Percentiles rank a stretch among this genome's conserved stretches.
Evolutionary conservation across 305 asterid genomes (phyloP).

Genomic region (Fraxinus angustifolia): DNA sequence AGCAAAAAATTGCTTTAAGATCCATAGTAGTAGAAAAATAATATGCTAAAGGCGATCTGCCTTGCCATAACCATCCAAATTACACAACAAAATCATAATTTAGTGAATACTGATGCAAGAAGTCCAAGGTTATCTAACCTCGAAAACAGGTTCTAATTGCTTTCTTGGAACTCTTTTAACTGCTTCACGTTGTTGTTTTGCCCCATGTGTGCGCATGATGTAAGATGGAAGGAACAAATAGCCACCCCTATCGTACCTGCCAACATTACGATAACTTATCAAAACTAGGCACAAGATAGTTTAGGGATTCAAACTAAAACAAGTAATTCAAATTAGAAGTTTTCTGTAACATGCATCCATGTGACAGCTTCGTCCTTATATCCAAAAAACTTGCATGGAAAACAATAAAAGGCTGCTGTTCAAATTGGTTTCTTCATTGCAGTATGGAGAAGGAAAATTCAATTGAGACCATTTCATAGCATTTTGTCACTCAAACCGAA

Average conservation of each 20-base stretch:
- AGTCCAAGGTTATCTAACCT: conserved; percentile 43
- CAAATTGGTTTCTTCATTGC: not conserved
- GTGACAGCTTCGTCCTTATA: not conserved
- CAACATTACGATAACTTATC: conserved; percentile 24
- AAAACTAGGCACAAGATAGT: not conserved
- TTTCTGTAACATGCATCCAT: not conserved
- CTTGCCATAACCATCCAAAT: conserved; percentile 5
- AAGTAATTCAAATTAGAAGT: conserved; percentile 4
- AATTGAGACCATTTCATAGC: not conserved
- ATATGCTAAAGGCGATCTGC: not conserved
- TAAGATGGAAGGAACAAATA: conserved; percentile 84
- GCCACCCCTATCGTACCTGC: conserved; percentile 84
- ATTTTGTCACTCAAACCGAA: not conserved
- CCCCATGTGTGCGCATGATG: conserved; percentile 96
- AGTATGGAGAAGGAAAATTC: not conserved
- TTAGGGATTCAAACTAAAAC: not conserved
- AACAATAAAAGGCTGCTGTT: not conserved
- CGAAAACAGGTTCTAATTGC: conserved; percentile 67
- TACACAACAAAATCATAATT: not conserved
- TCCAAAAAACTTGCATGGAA: not conserved
- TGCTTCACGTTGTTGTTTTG: conserved; percentile 82
- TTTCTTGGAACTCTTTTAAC: conserved; percentile 62
- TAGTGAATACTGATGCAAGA: not conserved
- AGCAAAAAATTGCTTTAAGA: not conserved
- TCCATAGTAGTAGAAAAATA: not conserved